Percentiles rank a stretch among this genome's conserved stretches.
Conservation (phyloP, 257 asterid species). For the Verbascum thapsus region DNA sequence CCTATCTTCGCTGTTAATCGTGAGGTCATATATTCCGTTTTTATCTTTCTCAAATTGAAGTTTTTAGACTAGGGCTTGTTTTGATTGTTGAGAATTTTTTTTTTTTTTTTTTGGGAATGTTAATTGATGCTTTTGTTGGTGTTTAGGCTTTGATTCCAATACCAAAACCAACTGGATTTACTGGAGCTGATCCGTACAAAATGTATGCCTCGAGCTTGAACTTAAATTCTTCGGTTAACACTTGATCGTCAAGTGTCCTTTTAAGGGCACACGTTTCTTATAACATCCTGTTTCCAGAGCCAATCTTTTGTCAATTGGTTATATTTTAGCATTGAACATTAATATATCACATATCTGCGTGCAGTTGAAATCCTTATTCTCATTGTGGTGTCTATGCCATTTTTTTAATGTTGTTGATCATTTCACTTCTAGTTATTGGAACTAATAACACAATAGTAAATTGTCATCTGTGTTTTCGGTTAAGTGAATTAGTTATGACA, state of each 20-base stretch:
- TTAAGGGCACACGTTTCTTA: neutral
- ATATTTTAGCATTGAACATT: neutral
- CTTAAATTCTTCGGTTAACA: neutral
- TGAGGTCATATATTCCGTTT: conserved; percentile 65
- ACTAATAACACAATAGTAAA: neutral
- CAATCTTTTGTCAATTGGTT: neutral
- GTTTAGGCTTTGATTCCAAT: conserved; percentile 81
- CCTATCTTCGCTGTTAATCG: conserved; percentile 88
- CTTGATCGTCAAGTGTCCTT: neutral
- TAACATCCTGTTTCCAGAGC: neutral
- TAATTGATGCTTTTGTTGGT: conserved; percentile 21
- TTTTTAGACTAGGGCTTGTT: conserved; percentile 33
- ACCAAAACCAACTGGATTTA: conserved; percentile 85
- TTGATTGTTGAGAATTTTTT: neutral
- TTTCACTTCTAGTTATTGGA: conserved; percentile 5
- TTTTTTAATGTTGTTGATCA: conserved; percentile 4
- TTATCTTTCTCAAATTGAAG: neutral
- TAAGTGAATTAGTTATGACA: conserved; percentile 12
- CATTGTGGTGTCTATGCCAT: neutral
- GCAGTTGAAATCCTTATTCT: conserved; percentile 5
- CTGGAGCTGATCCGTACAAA: conserved; percentile 97
- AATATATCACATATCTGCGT: neutral
- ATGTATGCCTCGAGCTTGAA: conserved; percentile 49
- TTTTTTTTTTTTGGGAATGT: conserved; percentile 9
- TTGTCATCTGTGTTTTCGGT: conserved; percentile 10